A percentile compares a stretch with the other conserved stretches of the same genome.
Conservation (phyloP, 108 stramenopile species). For the Ochromonas danica region DNA sequence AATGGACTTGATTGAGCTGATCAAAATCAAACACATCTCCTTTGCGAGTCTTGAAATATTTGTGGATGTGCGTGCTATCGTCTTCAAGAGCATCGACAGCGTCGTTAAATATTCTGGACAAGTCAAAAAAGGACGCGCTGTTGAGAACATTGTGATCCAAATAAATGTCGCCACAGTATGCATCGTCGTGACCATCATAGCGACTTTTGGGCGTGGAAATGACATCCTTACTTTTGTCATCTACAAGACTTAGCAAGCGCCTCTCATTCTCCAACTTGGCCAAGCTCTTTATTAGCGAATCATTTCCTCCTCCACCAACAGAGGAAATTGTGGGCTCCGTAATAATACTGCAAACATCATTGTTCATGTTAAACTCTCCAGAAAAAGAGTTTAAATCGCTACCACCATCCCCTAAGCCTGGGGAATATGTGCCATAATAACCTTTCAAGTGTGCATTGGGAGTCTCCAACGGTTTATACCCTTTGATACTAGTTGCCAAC, state of each 20-base stretch:
- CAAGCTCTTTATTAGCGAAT: not conserved
- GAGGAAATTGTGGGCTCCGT: not conserved
- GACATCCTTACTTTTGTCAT: no score
- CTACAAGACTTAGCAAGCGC: not conserved
- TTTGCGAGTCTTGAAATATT: not conserved
- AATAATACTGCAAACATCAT: not conserved
- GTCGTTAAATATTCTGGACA: no score
- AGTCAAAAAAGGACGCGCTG: not conserved
- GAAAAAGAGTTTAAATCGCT: not conserved
- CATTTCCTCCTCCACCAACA: not conserved
- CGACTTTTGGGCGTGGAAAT: no score
- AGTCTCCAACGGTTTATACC: constrained; percentile 46
- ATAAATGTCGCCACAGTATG: not conserved
- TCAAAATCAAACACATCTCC: not conserved
- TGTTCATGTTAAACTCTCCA: not conserved
- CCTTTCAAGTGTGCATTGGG: not conserved
- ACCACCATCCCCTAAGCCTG: not conserved
- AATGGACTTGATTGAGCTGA: not conserved
- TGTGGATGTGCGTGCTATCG: not conserved
- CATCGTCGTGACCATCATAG: not conserved
- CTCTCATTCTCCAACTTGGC: not conserved
- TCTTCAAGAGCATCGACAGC: not conserved
- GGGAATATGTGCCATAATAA: not conserved
- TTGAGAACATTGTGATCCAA: not conserved
- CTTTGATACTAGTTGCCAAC: constrained; percentile 70